Percentiles rank a stretch among this genome's conserved stretches.
These are phyloP conservation scores for Solioccasus polychromus DNA, from an alignment of 768 basidiomycete genomes.

Conservation along the genomic window DNA sequence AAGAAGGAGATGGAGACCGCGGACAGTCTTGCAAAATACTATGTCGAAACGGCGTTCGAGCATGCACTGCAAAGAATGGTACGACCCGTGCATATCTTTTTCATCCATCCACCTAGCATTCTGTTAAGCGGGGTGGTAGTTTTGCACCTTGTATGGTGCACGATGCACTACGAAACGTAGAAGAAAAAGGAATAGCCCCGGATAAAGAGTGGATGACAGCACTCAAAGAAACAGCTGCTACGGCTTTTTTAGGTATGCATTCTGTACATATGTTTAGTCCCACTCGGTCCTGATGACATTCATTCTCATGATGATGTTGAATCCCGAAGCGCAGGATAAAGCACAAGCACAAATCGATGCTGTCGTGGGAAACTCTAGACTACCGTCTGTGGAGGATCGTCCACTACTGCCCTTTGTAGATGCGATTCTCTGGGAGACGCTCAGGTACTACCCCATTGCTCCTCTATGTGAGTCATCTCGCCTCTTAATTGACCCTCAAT, in stretches of 20 bases:
- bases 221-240: not conserved
- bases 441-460: not conserved
- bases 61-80: constrained; percentile 7
- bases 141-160: not conserved
- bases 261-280: not conserved
- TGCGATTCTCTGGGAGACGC: too few relatives aligned
- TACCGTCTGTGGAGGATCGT: constrained; percentile 4
- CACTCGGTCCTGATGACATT: constrained; percentile 5
- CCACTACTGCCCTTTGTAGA: constrained; percentile 8
- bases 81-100: too few relatives aligned
- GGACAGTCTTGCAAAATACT: not conserved
- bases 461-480: constrained; percentile 12
- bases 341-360: constrained; percentile 7
- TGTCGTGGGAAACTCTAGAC: not conserved
- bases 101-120: not conserved
- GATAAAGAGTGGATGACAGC: not conserved
- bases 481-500: too few relatives aligned
- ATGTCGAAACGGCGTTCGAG: constrained; percentile 2
- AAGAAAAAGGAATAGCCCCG: not conserved
- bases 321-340: too few relatives aligned
- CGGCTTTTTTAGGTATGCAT: not conserved
- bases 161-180: not conserved
- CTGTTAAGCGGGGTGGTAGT: not conserved
- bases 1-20: not conserved
- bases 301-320: constrained; percentile 8